Evolutionary conservation across 2,329 filamentous ascomycete genomes (phyloP).

Genomic region (Massarina eburnea): DNA sequence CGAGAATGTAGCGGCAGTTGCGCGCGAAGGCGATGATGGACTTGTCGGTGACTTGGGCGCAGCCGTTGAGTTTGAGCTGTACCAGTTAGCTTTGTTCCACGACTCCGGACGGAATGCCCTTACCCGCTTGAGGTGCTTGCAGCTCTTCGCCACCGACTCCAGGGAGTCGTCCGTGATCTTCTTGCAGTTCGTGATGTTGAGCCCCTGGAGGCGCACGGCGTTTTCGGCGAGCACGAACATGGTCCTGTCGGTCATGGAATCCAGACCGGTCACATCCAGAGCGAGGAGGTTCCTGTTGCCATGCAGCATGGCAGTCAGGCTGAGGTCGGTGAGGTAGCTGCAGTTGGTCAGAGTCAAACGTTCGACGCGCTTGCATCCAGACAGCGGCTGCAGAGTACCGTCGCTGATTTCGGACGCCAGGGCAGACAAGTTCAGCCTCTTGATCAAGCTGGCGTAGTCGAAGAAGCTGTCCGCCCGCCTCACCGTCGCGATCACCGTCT

Average conservation of each 20-base stretch:
- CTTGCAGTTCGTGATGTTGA: conserved; percentile 87
- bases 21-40: conserved; percentile 83
- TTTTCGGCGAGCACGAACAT: conserved; percentile 76
- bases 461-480: conserved; percentile 76
- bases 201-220: conserved; percentile 81
- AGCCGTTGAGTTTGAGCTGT: conserved; percentile 92
- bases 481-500: conserved; percentile 78
- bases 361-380: conserved; percentile 86
- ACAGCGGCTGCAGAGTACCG: conserved; percentile 80
- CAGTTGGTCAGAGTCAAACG: conserved; percentile 91
- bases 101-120: conserved; percentile 27
- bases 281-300: conserved; percentile 82
- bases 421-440: conserved; percentile 84
- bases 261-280: conserved; percentile 82
- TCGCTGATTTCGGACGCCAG: conserved; percentile 79
- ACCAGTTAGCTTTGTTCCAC: conserved; percentile 29
- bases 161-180: conserved; percentile 86
- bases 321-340: conserved; percentile 78
- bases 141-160: conserved; percentile 75
- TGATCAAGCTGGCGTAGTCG: conserved; percentile 85
- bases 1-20: conserved; percentile 88
- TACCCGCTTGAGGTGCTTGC: conserved; percentile 84
- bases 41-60: conserved; percentile 77
- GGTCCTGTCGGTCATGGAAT: conserved; percentile 78
- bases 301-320: conserved; percentile 75